Evolutionary conservation across 1,284 basidiomycete species (phyloP).

Genomic region (Cutaneotrichosporon daszewskae): DNA sequence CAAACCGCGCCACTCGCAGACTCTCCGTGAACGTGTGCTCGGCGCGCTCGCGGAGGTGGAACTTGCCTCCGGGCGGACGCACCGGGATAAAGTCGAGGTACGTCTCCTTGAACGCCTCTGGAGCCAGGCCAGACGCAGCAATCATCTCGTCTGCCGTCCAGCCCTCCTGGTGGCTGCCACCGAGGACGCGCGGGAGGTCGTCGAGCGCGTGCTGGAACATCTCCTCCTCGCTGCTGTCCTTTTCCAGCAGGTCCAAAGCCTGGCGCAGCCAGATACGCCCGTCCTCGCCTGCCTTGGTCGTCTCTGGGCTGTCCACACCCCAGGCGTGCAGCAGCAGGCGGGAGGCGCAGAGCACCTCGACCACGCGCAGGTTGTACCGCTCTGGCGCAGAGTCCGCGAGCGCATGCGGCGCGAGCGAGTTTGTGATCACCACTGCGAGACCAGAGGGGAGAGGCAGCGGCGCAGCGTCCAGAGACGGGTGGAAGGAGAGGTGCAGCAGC

Average conservation of each 20-base stretch:
- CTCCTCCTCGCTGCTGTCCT: constrained; percentile 33
- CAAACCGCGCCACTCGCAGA: constrained; percentile 69
- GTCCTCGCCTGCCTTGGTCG: constrained; percentile 7
- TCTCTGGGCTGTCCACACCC: constrained; percentile 44
- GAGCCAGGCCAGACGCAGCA: constrained; percentile 56
- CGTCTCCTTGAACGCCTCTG: constrained; percentile 57
- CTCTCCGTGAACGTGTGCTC: constrained; percentile 72
- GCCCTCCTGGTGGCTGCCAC: constrained; percentile 28
- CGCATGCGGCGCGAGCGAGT: constrained; percentile 76
- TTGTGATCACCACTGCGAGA: constrained; percentile 67
- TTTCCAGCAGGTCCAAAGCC: constrained; percentile 53
- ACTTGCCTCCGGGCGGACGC: constrained; percentile 66
- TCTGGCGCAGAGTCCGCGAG: constrained; percentile 69
- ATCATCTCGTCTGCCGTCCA: constrained; percentile 62
- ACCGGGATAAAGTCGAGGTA: constrained; percentile 69
- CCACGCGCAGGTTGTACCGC: constrained; percentile 78
- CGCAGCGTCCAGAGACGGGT: constrained; percentile 63
- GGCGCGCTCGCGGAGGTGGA: constrained; percentile 71
- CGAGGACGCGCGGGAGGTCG: constrained; percentile 19
- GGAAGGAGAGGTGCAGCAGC: constrained; percentile 73
- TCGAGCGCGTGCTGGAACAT: constrained; percentile 14
- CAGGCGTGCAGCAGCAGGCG: constrained; percentile 62
- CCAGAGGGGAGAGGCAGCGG: constrained; percentile 46
- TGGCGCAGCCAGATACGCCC: constrained; percentile 37
- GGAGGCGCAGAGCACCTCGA: constrained; percentile 74